phyloP scores from a whole-genome alignment of 441 rosid species.

The Euphorbia celastroides region DNA sequence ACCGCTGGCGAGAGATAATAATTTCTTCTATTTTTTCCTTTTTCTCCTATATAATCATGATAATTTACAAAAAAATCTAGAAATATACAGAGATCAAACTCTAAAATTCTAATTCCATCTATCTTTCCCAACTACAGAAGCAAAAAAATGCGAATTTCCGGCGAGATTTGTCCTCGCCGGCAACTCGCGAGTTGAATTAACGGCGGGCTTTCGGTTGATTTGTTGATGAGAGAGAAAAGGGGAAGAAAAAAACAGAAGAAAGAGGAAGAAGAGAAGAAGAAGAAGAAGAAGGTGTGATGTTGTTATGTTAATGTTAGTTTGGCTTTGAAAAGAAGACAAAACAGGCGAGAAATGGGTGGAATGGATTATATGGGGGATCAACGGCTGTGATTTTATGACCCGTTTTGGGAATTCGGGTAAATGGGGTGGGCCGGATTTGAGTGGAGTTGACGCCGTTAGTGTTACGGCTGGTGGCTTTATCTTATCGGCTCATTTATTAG shows the following conservation, averaged over 20 bases:
- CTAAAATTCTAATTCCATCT: constrained; percentile 6
- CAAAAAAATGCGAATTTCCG: constrained; percentile 28
- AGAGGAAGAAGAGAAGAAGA: too few species aligned
- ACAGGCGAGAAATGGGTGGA: constrained; percentile 40
- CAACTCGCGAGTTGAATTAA: constrained; percentile 15
- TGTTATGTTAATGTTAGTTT: constrained; percentile 29
- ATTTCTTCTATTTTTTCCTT: constrained; percentile 27
- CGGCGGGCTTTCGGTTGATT: background rate
- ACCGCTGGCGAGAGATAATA: constrained; percentile 23
- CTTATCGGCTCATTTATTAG: background rate
- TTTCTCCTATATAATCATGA: constrained; percentile 28
- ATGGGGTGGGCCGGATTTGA: too few species aligned
- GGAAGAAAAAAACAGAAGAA: background rate
- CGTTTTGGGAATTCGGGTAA: constrained; percentile 5
- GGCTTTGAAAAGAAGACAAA: constrained; percentile 29
- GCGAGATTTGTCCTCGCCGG: constrained; percentile 51
- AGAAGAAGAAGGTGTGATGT: constrained; percentile 10
- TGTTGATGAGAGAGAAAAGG: constrained; percentile 1
- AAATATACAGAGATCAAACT: background rate
- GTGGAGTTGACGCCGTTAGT: too few species aligned
- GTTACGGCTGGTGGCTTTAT: background rate
- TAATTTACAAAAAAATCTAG: constrained; percentile 16
- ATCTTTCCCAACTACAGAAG: constrained; percentile 15
- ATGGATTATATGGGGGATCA: constrained; percentile 18
- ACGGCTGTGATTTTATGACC: constrained; percentile 23